These are phyloP conservation scores for Cryptosporidium felis DNA, from an alignment of 169 alveolate genomes.

Conservation along the genomic window DNA sequence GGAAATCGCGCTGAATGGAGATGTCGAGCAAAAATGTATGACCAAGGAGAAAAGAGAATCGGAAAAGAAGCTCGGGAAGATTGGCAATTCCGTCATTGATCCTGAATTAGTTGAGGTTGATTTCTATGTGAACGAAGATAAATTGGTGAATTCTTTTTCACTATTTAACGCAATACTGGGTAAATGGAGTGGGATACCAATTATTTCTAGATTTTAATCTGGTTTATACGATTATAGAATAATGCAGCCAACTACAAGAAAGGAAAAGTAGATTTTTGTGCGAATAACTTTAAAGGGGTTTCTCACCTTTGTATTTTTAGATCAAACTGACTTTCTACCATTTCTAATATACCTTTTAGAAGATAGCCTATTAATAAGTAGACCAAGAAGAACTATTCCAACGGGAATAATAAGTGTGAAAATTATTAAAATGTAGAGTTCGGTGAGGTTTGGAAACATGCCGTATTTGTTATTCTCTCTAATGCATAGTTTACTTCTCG, in stretches of 20 bases:
- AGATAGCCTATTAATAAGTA: background rate
- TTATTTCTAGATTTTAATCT: slow-evolving; percentile 20
- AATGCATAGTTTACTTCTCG: slow-evolving; percentile 3
- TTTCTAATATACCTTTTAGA: background rate
- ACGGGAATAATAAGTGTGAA: background rate
- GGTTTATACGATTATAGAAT: background rate
- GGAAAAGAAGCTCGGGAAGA: background rate
- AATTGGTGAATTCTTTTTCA: slow-evolving; percentile 10
- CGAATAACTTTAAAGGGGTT: too few species aligned
- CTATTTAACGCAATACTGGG: slow-evolving; percentile 17
- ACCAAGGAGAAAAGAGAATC: background rate
- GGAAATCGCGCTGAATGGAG: too few species aligned
- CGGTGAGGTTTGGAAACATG: slow-evolving; percentile 21
- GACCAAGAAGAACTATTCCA: background rate
- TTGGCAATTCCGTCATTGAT: slow-evolving; percentile 4
- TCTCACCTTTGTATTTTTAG: too few species aligned
- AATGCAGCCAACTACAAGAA: too few species aligned
- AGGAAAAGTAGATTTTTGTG: too few species aligned
- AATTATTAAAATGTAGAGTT: background rate
- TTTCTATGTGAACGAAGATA: slow-evolving; percentile 33
- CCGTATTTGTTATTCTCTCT: slow-evolving; percentile 52
- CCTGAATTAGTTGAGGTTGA: slow-evolving; percentile 48
- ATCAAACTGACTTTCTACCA: background rate
- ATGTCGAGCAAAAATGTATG: background rate
- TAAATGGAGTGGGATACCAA: slow-evolving; percentile 68